phyloP scores from a whole-genome alignment of 768 basidiomycete genomes.

The Tubosaeta sp. region DNA sequence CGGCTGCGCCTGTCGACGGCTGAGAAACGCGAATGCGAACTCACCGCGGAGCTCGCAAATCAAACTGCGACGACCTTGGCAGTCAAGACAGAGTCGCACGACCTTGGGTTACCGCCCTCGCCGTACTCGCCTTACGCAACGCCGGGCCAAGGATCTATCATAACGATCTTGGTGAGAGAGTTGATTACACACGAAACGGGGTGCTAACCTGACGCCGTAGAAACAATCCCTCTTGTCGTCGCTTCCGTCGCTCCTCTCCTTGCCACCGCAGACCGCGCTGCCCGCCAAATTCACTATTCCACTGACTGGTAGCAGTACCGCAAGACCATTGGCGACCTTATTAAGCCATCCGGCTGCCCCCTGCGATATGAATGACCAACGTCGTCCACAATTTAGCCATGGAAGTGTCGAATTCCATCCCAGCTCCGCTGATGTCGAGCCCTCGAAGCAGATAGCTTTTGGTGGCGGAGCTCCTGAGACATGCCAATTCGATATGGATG shows the following conservation, averaged over 20 bases:
- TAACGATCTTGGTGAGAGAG: slow-evolving; percentile 62
- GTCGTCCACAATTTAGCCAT: slow-evolving; percentile 44
- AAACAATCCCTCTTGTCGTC: slow-evolving; percentile 73
- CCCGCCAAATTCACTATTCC: slow-evolving; percentile 57
- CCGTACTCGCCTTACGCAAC: slow-evolving; percentile 33
- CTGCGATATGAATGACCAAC: slow-evolving; percentile 49
- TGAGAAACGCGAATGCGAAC: slow-evolving; percentile 62
- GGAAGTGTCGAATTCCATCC: slow-evolving; percentile 44
- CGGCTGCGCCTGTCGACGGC: slow-evolving; percentile 60
- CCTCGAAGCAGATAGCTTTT: slow-evolving; percentile 28
- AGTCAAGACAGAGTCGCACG: slow-evolving; percentile 59
- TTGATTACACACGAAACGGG: background rate
- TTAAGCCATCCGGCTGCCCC: slow-evolving; percentile 42
- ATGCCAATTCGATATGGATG: slow-evolving; percentile 50
- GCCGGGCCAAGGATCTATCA: slow-evolving; percentile 51
- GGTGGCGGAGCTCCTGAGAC: slow-evolving; percentile 37
- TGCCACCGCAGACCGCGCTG: slow-evolving; percentile 53
- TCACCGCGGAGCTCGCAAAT: slow-evolving; percentile 56
- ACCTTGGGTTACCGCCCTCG: slow-evolving; percentile 46
- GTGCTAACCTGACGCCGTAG: slow-evolving; percentile 21
- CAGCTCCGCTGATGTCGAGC: slow-evolving; percentile 37
- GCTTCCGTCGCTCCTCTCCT: slow-evolving; percentile 67
- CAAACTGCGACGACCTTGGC: slow-evolving; percentile 32
- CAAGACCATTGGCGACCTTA: slow-evolving; percentile 38
- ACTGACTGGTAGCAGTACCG: slow-evolving; percentile 32